Percentiles rank a stretch among this genome's conserved stretches.
phyloP scores from a whole-genome alignment of 768 basidiomycete genomes.

The Phlegmacium glaucopus region DNA sequence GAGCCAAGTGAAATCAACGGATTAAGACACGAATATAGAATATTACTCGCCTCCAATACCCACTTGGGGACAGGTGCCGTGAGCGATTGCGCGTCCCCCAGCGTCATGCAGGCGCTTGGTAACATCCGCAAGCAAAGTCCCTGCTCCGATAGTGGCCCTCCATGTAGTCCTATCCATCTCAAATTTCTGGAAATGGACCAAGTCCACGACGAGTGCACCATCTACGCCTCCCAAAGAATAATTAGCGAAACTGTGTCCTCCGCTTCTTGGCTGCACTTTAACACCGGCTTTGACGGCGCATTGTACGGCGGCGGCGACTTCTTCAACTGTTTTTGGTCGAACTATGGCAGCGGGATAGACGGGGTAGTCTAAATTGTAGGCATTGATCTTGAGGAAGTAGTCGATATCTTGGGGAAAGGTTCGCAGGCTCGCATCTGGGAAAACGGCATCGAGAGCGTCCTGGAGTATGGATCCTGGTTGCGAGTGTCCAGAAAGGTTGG shows the following conservation, averaged over 20 bases:
- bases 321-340: constrained; percentile 1
- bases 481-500: not conserved
- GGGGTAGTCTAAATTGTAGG: constrained; percentile 6
- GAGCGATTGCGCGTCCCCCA: constrained; percentile 4
- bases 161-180: constrained; percentile 7
- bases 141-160: constrained; percentile 6
- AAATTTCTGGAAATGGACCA: constrained; percentile 7
- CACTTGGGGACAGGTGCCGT: constrained; percentile 7
- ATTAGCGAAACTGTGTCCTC: constrained; percentile 7
- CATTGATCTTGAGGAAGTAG: constrained; percentile 1
- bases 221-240: constrained; percentile 4
- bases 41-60: constrained; percentile 3
- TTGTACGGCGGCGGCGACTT: constrained; percentile 5
- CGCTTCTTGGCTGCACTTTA: constrained; percentile 4
- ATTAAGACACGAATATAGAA: not conserved
- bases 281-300: constrained; percentile 5
- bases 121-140: constrained; percentile 5
- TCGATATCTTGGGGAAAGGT: constrained; percentile 4
- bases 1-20: not conserved
- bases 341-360: constrained; percentile 3
- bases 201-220: constrained; percentile 4
- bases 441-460: not conserved
- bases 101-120: constrained; percentile 6
- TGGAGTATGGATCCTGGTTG: not conserved
- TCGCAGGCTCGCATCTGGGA: not conserved